phyloP scores from a whole-genome alignment of 108 stramenopile species.

The Tribonema minus region DNA sequence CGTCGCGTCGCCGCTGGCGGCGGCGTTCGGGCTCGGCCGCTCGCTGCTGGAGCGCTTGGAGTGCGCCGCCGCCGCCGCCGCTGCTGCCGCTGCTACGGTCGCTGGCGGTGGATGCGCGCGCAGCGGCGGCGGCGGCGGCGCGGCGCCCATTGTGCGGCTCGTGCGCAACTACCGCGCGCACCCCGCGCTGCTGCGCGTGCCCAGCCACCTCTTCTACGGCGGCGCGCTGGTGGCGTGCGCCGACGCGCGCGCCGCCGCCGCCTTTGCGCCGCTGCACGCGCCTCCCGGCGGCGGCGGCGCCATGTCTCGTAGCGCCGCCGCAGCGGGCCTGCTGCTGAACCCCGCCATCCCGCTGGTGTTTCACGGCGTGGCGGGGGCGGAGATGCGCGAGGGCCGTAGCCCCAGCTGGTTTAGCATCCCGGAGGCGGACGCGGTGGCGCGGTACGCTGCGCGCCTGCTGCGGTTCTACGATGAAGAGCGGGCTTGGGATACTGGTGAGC shows the following conservation, averaged over 20 bases:
- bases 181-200: conserved; percentile 12
- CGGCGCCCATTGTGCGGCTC: not conserved
- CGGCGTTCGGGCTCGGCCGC: not conserved
- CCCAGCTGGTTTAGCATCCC: not conserved
- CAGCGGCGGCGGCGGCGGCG: not conserved
- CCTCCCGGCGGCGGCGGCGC: too few species aligned
- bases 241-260: not conserved
- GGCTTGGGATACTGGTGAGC: too few species aligned
- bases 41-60: not conserved
- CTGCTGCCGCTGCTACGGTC: not conserved
- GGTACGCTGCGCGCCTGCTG: not conserved
- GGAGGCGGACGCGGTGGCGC: not conserved
- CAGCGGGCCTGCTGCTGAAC: not conserved
- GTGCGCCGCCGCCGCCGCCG: not conserved
- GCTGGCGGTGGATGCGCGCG: too few species aligned
- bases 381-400: not conserved
- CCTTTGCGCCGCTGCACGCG: not conserved
- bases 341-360: not conserved
- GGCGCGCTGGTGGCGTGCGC: conserved; percentile 18
- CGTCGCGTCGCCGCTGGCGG: not conserved
- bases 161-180: conserved; percentile 37
- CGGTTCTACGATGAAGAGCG: not conserved
- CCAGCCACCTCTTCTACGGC: conserved; percentile 27
- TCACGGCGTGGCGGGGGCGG: not conserved
- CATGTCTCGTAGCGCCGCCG: too few species aligned